Evolutionary conservation across 23 red algal genomes (phyloP), one percentile per base, ranked within the genome.

Genomic region (Gracilaria gracilis): DNA sequence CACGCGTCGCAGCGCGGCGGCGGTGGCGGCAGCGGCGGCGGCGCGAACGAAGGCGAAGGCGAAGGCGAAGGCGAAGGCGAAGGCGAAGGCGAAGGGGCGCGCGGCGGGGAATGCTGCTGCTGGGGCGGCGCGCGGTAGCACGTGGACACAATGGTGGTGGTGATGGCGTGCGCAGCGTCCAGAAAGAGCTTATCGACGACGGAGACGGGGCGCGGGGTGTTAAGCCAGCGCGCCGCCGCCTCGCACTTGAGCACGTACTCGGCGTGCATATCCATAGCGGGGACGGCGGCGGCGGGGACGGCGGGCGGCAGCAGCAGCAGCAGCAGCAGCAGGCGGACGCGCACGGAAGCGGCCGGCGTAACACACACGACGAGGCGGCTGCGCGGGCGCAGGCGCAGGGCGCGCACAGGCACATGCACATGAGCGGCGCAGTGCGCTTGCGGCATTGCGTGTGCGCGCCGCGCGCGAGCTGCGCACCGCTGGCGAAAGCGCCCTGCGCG

Each of bases 171-270:
- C 29, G 81, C 81, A 36, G 51, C 81, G 81, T 85, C 81, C 31
- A 85, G 61, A 33, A 85, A 85, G 44, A n/a, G 34, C 58, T 85
- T 85, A 35, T 65, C 59, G 5, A 85, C 65, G 51, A 38, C 81
- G 47, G 38, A 31, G 24, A 85, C 81, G 81, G 81, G 81, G 59
- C 65, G 54, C 28, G 81, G 81, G 21, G 81, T 85, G 61, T 85
- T 85, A 61, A 85, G 81, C 81, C 81, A 85, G 31, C 65, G 59
- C 59, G 81, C 81, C 12, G 81, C 81, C 12, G 64, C 59, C 37
- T 57, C 36, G 61, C 58, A 85, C 44, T 48, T 69, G 59, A 85
- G 81, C 54, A 85, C 54, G 81, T 85, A 85, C 58, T 85, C 81
- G 53, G 81, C 81, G 81, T 85, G 81, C 33, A 85, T 21, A 21